Evolutionary conservation across 2,329 filamentous ascomycete species (phyloP).

Genomic region (Fusarium succisae): DNA sequence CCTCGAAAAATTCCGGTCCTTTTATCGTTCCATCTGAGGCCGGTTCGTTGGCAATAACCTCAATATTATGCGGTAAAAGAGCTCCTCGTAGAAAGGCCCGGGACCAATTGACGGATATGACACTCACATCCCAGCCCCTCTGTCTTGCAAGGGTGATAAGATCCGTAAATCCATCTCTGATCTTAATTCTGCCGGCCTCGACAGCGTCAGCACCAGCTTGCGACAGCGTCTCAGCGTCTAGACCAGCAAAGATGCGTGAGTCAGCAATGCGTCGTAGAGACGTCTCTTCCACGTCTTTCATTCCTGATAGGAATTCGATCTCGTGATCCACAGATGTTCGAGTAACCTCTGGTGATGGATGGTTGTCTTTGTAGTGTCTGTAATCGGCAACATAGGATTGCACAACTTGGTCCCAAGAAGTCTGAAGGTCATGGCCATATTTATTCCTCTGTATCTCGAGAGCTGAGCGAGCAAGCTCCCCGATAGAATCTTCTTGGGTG

Average conservation of each 20-base stretch:
- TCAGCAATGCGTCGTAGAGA: slow-evolving; percentile 57
- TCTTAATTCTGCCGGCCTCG: slow-evolving; percentile 43
- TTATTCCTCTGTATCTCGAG: slow-evolving; percentile 47
- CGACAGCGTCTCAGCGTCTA: slow-evolving; percentile 47
- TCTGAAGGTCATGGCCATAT: slow-evolving; percentile 46
- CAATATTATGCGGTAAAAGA: slow-evolving; percentile 46
- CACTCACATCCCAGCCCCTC: slow-evolving; percentile 51
- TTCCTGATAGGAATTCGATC: slow-evolving; percentile 53
- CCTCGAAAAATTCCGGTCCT: slow-evolving; percentile 49
- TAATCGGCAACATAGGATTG: slow-evolving; percentile 56
- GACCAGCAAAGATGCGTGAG: slow-evolving; percentile 56
- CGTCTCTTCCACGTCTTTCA: slow-evolving; percentile 55
- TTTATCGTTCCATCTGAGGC: slow-evolving; percentile 51
- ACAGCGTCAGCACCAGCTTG: slow-evolving; percentile 52
- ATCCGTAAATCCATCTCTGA: slow-evolving; percentile 54
- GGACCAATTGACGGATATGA: slow-evolving; percentile 65
- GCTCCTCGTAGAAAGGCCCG: slow-evolving; percentile 57
- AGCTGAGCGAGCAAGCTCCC: slow-evolving; percentile 56
- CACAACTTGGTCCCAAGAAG: slow-evolving; percentile 58
- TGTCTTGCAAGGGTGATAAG: slow-evolving; percentile 41
- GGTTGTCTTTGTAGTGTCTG: slow-evolving; percentile 48
- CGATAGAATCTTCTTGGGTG: slow-evolving; percentile 63
- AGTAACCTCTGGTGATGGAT: slow-evolving; percentile 45
- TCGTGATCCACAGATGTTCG: slow-evolving; percentile 53
- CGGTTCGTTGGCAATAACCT: slow-evolving; percentile 58